Evolutionary conservation across 2,329 filamentous ascomycete species (phyloP).

Genomic region (Mollisiaceae sp.): DNA sequence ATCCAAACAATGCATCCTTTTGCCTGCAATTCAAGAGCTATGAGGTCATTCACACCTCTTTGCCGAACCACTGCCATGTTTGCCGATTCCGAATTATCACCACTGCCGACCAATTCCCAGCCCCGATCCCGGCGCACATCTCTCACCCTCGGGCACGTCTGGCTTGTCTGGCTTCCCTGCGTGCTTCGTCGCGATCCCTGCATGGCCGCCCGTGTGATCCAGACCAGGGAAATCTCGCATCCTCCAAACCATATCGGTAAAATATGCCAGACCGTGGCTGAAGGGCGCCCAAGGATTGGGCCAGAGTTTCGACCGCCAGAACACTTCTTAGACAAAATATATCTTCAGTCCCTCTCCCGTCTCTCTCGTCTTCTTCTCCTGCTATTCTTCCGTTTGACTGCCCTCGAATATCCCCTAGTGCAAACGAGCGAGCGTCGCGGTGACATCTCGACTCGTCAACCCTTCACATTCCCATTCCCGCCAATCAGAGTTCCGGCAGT

Average conservation of each 20-base stretch:
- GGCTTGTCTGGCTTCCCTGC: background rate
- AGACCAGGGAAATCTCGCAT: background rate
- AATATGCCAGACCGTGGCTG: background rate
- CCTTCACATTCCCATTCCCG: background rate
- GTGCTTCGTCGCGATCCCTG: background rate
- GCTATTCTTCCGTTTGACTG: background rate
- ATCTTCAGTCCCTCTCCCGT: constrained; percentile 15
- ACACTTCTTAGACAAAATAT: constrained; percentile 1
- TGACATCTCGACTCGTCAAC: constrained; percentile 8
- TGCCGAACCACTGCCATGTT: background rate
- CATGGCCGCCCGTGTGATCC: constrained; percentile 8
- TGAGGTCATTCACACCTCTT: background rate
- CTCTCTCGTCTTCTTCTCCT: constrained; percentile 6
- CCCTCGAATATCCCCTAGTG: background rate
- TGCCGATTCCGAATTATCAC: background rate
- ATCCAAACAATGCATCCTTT: too few species aligned
- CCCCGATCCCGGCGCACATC: background rate
- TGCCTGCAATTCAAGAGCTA: background rate
- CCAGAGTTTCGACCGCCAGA: background rate
- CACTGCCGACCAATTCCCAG: background rate
- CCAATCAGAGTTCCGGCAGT: constrained; percentile 9
- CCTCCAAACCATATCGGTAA: background rate
- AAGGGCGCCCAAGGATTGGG: background rate
- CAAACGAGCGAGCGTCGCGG: background rate
- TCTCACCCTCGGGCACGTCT: background rate